Percentiles rank a stretch among this genome's conserved stretches.
phyloP scores from a whole-genome alignment of 2,329 filamentous ascomycete species.

The Tympanopsis confertula region DNA sequence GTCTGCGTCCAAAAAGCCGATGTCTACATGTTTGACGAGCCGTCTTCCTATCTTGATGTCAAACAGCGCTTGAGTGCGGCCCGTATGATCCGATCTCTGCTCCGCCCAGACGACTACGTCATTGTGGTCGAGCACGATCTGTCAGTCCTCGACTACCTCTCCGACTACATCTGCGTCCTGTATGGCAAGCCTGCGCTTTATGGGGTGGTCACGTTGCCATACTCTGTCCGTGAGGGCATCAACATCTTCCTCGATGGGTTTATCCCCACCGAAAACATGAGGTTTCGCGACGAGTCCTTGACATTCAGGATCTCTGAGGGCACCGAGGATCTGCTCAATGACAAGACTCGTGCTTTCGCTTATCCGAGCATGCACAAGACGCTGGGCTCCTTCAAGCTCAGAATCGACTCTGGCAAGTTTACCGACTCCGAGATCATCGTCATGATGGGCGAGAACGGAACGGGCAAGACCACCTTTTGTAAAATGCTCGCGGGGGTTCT shows the following conservation, averaged over 20 bases:
- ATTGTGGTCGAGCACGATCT: slow-evolving; percentile 99
- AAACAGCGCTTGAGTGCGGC: slow-evolving; percentile 94
- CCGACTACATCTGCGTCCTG: slow-evolving; percentile 93
- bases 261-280: slow-evolving; percentile 94
- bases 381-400: slow-evolving; percentile 75
- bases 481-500: slow-evolving; percentile 85
- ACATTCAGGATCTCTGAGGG: slow-evolving; percentile 90
- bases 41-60: slow-evolving; percentile 96
- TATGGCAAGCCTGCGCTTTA: slow-evolving; percentile 94
- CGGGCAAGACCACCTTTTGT: slow-evolving; percentile 98
- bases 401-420: slow-evolving; percentile 72
- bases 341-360: slow-evolving; percentile 72
- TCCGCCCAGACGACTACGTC: slow-evolving; percentile 83
- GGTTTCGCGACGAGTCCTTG: slow-evolving; percentile 92
- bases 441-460: slow-evolving; percentile 99
- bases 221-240: slow-evolving; percentile 96
- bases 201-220: slow-evolving; percentile 89
- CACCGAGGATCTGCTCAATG: slow-evolving; percentile 74
- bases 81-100: slow-evolving; percentile 80
- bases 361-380: slow-evolving; percentile 93
- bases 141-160: slow-evolving; percentile 95
- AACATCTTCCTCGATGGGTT: slow-evolving; percentile 98
- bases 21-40: slow-evolving; percentile 99
- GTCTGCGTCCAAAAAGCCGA: slow-evolving; percentile 94
- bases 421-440: slow-evolving; percentile 98